phyloP scores from a whole-genome alignment of 306 rosid genomes.

The Cucurbita pepo region DNA sequence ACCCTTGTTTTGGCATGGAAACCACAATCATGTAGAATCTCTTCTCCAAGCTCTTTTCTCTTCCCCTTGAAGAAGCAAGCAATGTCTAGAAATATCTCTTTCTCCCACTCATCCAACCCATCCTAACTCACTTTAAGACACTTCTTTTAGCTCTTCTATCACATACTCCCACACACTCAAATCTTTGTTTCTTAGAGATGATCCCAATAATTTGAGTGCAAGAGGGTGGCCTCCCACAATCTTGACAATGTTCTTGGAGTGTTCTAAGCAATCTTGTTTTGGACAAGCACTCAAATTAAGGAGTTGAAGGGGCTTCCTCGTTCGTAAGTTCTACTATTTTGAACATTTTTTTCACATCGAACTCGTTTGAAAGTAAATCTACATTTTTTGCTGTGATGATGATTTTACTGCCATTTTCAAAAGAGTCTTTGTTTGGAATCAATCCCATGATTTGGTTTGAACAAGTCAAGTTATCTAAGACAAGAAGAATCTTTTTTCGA shows the following conservation, averaged over 20 bases:
- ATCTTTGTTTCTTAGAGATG: background rate
- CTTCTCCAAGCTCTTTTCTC: conserved; percentile 1
- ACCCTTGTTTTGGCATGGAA: conserved; percentile 13
- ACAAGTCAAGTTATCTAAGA: background rate
- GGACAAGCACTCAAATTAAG: conserved; percentile 2
- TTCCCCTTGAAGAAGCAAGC: conserved; percentile 32
- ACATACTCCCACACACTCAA: conserved; percentile 2
- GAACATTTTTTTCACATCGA: background rate
- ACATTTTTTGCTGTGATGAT: conserved; percentile 8
- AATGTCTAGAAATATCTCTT: conserved; percentile 10
- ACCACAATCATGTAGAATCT: conserved; percentile 14
- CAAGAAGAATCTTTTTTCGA: background rate
- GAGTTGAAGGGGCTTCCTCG: conserved; percentile 1
- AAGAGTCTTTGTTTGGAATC: background rate
- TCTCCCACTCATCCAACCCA: conserved; percentile 11
- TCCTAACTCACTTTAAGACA: conserved; percentile 8
- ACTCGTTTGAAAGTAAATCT: background rate
- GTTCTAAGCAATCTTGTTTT: background rate
- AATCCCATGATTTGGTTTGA: background rate
- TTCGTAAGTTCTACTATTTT: background rate
- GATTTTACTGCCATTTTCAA: conserved; percentile 13
- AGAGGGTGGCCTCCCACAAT: conserved; percentile 4
- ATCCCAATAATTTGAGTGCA: conserved; percentile 10
- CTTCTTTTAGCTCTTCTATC: background rate
- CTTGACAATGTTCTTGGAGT: background rate